Evolutionary conservation across 2,329 filamentous ascomycete genomes (phyloP).

Genomic region (Ilyonectria sp.): DNA sequence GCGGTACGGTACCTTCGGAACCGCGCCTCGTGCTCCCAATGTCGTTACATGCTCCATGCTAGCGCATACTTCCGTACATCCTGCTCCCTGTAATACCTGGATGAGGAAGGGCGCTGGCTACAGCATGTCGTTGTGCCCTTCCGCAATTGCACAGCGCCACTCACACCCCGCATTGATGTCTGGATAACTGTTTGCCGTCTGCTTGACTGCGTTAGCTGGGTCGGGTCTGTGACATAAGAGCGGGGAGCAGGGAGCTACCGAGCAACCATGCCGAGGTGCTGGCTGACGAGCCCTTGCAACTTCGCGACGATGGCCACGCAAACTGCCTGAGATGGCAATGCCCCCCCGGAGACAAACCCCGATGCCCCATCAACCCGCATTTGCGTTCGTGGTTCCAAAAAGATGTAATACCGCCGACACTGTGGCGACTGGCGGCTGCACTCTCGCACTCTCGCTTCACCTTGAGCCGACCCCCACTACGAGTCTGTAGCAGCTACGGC

Average conservation of each 20-base stretch:
- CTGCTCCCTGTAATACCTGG: constrained; percentile 17
- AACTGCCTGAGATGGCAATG: constrained; percentile 19
- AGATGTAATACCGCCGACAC: constrained; percentile 5
- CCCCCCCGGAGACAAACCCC: constrained; percentile 11
- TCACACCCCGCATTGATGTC: constrained; percentile 33
- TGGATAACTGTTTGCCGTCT: constrained; percentile 22
- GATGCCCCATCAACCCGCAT: constrained; percentile 23
- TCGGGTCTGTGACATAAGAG: not conserved
- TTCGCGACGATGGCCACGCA: constrained; percentile 11
- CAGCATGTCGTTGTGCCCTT: constrained; percentile 6
- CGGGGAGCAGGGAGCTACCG: constrained; percentile 9
- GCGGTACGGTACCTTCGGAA: constrained; percentile 22
- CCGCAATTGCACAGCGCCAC: constrained; percentile 24
- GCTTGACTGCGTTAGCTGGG: not conserved
- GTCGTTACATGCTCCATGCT: constrained; percentile 15
- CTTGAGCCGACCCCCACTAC: constrained; percentile 24
- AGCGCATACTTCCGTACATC: constrained; percentile 23
- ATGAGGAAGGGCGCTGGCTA: constrained; percentile 4
- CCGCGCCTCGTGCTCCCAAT: constrained; percentile 26
- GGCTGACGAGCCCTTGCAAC: not conserved
- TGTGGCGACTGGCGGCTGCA: not conserved
- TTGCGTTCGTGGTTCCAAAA: constrained; percentile 19
- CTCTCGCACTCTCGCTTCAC: constrained; percentile 21
- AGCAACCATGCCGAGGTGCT: not conserved
- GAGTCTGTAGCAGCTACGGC: not conserved